Evolutionary conservation across 768 basidiomycete species (phyloP), one percentile per base, ranked within the genome.

Genomic region (Trametopsis cervina): DNA sequence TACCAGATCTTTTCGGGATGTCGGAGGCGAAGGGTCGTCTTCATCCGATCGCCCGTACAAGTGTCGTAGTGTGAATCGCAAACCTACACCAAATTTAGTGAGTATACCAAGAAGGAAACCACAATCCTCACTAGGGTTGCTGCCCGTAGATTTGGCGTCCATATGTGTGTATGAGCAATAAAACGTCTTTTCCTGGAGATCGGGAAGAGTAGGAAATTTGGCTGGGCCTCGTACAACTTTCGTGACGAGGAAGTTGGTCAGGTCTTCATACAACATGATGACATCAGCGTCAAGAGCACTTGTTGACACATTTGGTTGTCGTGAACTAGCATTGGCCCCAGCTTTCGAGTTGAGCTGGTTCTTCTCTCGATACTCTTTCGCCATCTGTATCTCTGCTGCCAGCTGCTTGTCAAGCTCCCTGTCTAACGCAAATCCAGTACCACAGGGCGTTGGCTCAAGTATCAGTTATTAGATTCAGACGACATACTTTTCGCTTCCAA

Each of bases 231-330:
- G 63, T 57, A 80, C 83, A 61, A 89, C 73, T 44, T 71, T 76
- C 2, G 77, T 70, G 20, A 94, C 74, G 33, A 89, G 71, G 20
- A 94, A 67, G 56, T 91, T 89, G 1, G 89, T 90, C 54, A 90
- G 64, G 57, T 93, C 89, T 63, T 93, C 89, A 61, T 95, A 95
- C 52, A 94, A 77, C 43, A 72, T 72, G 56, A 91, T 73, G 37
- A 83, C 74, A 57, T 74, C 69, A 2, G 69, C 66, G 54, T 78
- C 74, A 60, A 81, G 81, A 4, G 78, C 77, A 53, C 83, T 80
- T 20, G 78, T 66, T 15, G 70, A 55, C 1, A 69, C 57, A 22
- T 51, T 55, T 55, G 49, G 68, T 67, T 23, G 62, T 60, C 17
- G 45, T 12, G 37, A 24, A 37, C 35, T 37, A 4, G 21, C 60